phyloP scores from a whole-genome alignment of 2,329 filamentous ascomycete genomes.

The Penicillium sp. region DNA sequence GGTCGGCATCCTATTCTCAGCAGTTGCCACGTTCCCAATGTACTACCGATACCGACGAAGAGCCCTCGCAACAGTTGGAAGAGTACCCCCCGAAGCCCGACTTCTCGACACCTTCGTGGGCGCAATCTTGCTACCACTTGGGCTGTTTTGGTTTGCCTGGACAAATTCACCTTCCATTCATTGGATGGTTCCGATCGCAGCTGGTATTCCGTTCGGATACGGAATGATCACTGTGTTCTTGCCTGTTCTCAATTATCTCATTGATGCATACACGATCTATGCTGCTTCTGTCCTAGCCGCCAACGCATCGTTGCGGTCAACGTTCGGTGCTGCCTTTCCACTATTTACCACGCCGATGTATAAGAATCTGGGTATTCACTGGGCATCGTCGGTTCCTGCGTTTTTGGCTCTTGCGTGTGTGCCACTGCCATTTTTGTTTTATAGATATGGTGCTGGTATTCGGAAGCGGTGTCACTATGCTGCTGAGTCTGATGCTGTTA shows the following conservation, averaged over 20 bases:
- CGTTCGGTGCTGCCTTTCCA: constrained; percentile 12
- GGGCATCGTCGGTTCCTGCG: constrained; percentile 15
- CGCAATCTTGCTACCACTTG: constrained; percentile 61
- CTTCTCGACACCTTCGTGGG: constrained; percentile 65
- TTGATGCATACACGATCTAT: constrained; percentile 19
- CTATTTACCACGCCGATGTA: constrained; percentile 18
- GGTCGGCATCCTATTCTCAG: constrained; percentile 64
- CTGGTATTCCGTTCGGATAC: constrained; percentile 57
- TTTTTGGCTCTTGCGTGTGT: constrained; percentile 14
- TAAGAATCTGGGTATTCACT: constrained; percentile 15
- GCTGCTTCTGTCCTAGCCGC: constrained; percentile 16
- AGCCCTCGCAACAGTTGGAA: constrained; percentile 48
- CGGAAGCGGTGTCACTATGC: constrained; percentile 7
- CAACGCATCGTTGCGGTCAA: constrained; percentile 7
- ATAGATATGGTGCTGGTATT: constrained; percentile 10
- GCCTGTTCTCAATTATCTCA: constrained; percentile 22
- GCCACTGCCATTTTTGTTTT: constrained; percentile 16
- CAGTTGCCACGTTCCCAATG: constrained; percentile 57
- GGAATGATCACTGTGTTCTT: constrained; percentile 50
- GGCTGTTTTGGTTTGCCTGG: constrained; percentile 72
- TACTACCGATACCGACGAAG: constrained; percentile 55
- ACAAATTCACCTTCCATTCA: constrained; percentile 60
- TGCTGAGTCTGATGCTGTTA: neutral
- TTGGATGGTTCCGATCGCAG: constrained; percentile 55
- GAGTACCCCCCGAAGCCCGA: constrained; percentile 66